A percentile compares a stretch with the other conserved stretches of the same genome.
These are phyloP conservation scores for Gardenia jasminoides DNA, from an alignment of 257 asterid genomes.

Conservation along the genomic window DNA sequence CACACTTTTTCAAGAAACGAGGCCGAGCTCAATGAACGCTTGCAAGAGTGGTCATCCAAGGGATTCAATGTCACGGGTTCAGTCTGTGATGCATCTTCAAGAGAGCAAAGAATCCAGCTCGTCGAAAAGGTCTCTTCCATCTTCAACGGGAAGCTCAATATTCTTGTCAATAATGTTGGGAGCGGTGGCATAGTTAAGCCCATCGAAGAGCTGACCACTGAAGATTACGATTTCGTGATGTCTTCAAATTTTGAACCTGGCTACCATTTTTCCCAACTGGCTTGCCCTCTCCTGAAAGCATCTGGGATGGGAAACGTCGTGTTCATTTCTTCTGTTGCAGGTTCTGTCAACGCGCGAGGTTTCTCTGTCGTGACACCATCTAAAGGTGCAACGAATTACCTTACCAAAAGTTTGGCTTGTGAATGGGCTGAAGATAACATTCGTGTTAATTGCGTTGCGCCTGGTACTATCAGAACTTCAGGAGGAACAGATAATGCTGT, in stretches of 20 bases:
- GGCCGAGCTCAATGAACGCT: background rate
- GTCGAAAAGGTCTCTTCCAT: background rate
- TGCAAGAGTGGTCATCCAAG: constrained; percentile 9
- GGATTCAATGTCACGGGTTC: constrained; percentile 17
- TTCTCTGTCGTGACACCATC: too few species aligned
- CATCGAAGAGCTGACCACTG: background rate
- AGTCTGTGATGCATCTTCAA: constrained; percentile 10
- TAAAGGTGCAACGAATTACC: background rate
- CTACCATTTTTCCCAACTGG: constrained; percentile 23
- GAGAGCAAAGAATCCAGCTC: background rate
- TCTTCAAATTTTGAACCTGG: constrained; percentile 25
- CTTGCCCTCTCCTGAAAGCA: constrained; percentile 22
- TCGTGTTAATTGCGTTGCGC: constrained; percentile 9
- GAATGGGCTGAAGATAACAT: constrained; percentile 6
- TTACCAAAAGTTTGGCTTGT: constrained; percentile 15
- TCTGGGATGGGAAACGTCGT: constrained; percentile 23
- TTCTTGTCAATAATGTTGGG: constrained; percentile 17
- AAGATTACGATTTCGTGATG: background rate
- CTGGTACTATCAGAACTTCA: background rate
- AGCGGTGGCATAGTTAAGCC: background rate
- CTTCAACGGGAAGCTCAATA: constrained; percentile 1
- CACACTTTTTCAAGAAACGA: constrained; percentile 14
- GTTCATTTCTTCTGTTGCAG: too few species aligned
- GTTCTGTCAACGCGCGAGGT: too few species aligned
- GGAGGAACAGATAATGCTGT: background rate